These are phyloP conservation scores for Penicillium sp. DNA, from an alignment of 2,329 filamentous ascomycete genomes.

Conservation along the genomic window DNA sequence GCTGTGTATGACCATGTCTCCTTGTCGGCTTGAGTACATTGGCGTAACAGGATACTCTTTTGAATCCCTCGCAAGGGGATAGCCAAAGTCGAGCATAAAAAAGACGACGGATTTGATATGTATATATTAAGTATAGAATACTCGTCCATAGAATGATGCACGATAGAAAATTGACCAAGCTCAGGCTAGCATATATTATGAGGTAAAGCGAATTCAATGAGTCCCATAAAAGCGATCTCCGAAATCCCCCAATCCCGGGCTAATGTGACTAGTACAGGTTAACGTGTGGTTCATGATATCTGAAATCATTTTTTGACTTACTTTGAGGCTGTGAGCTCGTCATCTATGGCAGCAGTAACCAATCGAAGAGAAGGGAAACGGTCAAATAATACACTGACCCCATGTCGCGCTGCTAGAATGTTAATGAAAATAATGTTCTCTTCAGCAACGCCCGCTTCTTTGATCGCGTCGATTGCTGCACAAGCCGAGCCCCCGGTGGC, in stretches of 20 bases:
- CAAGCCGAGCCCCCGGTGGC: constrained; percentile 16
- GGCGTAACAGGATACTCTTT: too few relatives aligned
- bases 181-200: not conserved
- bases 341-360: constrained; percentile 12
- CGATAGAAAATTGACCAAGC: not conserved
- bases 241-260: constrained; percentile 38
- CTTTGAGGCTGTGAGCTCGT: constrained; percentile 5
- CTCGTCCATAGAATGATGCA: not conserved
- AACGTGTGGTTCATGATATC: not conserved
- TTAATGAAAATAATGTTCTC: constrained; percentile 16
- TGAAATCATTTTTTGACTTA: not conserved
- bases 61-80: too few relatives aligned
- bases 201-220: not conserved
- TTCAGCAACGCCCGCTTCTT: constrained; percentile 5
- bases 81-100: too few relatives aligned
- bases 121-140: too few relatives aligned
- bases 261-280: constrained; percentile 29
- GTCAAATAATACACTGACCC: constrained; percentile 4
- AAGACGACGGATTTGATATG: too few relatives aligned
- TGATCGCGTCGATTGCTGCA: constrained; percentile 11
- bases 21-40: too few relatives aligned
- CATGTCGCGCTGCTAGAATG: constrained; percentile 4
- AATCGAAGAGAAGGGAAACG: constrained; percentile 7
- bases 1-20: too few relatives aligned
- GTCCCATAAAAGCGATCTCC: constrained; percentile 30